Percentiles rank a stretch among this genome's conserved stretches.
Evolutionary conservation across 331 rosid species (phyloP).

Genomic region (Pyrus hybrid): DNA sequence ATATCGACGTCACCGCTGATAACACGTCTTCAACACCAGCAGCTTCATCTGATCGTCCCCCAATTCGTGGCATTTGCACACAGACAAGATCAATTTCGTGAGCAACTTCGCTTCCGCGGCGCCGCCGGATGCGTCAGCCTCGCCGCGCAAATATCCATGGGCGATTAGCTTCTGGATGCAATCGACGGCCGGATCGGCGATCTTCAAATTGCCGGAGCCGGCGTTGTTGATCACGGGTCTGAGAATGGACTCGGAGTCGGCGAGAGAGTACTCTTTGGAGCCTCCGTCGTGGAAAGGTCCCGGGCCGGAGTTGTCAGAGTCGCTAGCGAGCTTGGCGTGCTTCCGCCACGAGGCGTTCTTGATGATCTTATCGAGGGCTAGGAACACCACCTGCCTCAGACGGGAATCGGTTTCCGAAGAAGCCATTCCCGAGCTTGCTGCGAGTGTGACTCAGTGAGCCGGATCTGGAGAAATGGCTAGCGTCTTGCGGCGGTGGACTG

Average conservation of each 20-base stretch:
- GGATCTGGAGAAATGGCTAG: slow-evolving; percentile 32
- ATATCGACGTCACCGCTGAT: slow-evolving; percentile 88
- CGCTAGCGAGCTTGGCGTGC: slow-evolving; percentile 81
- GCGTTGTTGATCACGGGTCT: slow-evolving; percentile 82
- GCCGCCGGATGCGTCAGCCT: slow-evolving; percentile 57
- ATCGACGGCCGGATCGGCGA: slow-evolving; percentile 96
- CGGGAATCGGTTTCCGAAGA: slow-evolving; percentile 99
- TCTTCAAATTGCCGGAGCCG: slow-evolving; percentile 58
- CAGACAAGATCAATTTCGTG: slow-evolving; percentile 69
- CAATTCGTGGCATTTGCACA: slow-evolving; percentile 79
- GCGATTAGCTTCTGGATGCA: slow-evolving; percentile 88
- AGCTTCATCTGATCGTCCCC: slow-evolving; percentile 87
- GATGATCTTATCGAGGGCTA: slow-evolving; percentile 83
- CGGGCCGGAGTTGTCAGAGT: slow-evolving; percentile 42
- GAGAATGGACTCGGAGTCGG: slow-evolving; percentile 75
- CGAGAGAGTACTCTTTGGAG: slow-evolving; percentile 54
- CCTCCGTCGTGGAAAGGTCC: slow-evolving; percentile 92
- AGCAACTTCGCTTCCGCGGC: slow-evolving; percentile 65
- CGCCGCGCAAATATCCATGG: slow-evolving; percentile 86
- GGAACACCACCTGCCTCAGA: slow-evolving; percentile 66
- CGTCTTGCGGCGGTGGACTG: not conserved
- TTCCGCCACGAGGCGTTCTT: slow-evolving; percentile 97
- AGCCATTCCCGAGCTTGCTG: slow-evolving; percentile 88
- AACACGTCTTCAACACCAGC: slow-evolving; percentile 67
- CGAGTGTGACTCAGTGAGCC: slow-evolving; percentile 38